Conservation (phyloP, 1,284 basidiomycete species). For the Neonothopanus nambi region DNA sequence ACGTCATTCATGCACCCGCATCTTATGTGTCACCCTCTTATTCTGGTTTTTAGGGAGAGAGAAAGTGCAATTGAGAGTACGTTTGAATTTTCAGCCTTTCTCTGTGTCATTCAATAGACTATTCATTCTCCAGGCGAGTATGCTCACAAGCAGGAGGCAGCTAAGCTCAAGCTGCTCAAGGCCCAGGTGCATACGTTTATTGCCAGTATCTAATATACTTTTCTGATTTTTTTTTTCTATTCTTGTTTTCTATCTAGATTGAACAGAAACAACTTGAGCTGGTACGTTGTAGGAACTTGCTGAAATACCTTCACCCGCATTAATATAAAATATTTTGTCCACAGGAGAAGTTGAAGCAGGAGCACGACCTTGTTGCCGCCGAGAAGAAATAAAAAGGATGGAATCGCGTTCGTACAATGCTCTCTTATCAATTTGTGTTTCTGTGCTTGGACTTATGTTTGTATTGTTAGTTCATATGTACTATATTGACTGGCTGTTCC, state of each 20-base stretch:
- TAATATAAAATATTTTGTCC: not conserved
- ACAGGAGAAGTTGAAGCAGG: slow-evolving; percentile 12
- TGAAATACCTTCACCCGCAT: not conserved
- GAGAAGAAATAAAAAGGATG: not conserved
- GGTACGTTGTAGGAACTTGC: slow-evolving; percentile 32
- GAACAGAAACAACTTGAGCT: slow-evolving; percentile 58
- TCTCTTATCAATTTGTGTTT: too few relatives aligned
- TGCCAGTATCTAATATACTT: not conserved
- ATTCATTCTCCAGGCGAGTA: slow-evolving; percentile 51
- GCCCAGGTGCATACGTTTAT: slow-evolving; percentile 43
- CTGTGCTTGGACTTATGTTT: too few relatives aligned
- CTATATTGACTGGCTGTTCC: too few relatives aligned
- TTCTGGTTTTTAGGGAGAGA: slow-evolving; percentile 53
- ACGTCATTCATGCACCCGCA: slow-evolving; percentile 20
- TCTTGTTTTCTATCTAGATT: slow-evolving; percentile 38
- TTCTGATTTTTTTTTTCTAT: slow-evolving; percentile 1
- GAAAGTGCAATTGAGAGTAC: slow-evolving; percentile 73
- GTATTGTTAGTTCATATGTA: too few relatives aligned
- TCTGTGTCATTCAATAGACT: not conserved
- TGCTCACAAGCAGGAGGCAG: slow-evolving; percentile 53
- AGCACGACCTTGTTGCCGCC: slow-evolving; percentile 1
- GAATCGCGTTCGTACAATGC: not conserved
- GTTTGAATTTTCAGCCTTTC: slow-evolving; percentile 4
- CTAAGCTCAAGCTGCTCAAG: slow-evolving; percentile 57
- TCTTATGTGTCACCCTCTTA: slow-evolving; percentile 18